phyloP scores from a whole-genome alignment of 371 early-diverging fungal species.

The Zychaea mexicana region DNA sequence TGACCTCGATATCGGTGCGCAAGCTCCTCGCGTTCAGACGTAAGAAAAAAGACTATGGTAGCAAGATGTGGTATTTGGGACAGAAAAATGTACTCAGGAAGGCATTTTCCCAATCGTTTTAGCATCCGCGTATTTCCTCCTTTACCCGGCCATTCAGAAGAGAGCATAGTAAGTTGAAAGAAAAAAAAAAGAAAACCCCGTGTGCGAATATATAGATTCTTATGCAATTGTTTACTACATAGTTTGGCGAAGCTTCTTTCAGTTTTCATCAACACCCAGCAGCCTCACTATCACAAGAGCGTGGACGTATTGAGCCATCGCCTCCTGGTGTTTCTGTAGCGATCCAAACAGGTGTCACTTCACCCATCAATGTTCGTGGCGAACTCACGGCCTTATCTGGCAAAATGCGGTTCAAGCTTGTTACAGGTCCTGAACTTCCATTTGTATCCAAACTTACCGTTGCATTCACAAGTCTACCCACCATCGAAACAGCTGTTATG shows the following conservation, averaged over 20 bases:
- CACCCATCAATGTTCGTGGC: slow-evolving; percentile 37
- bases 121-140: slow-evolving; percentile 50
- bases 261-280: slow-evolving; percentile 51
- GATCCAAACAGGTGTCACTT: slow-evolving; percentile 29
- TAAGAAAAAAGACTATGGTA: slow-evolving; percentile 22
- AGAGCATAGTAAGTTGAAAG: slow-evolving; percentile 46
- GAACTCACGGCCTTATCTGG: slow-evolving; percentile 44
- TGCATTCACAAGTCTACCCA: slow-evolving; percentile 42
- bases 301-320: slow-evolving; percentile 19
- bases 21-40: slow-evolving; percentile 48
- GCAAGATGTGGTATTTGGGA: too few species aligned
- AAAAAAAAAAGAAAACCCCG: too few species aligned
- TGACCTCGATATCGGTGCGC: slow-evolving; percentile 50
- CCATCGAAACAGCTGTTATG: slow-evolving; percentile 46
- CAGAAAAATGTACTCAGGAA: too few species aligned
- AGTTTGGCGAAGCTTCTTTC: slow-evolving; percentile 50
- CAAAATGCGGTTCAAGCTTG: slow-evolving; percentile 41
- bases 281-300: slow-evolving; percentile 26
- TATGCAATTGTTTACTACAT: neutral
- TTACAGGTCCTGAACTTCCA: slow-evolving; percentile 43
- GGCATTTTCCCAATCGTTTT: neutral
- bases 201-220: neutral
- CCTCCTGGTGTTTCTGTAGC: slow-evolving; percentile 41
- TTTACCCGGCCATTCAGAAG: slow-evolving; percentile 47
- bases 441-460: slow-evolving; percentile 47